Conservation (phyloP, 2,329 filamentous ascomycete genomes). For the Aspergillus japonicus region DNA sequence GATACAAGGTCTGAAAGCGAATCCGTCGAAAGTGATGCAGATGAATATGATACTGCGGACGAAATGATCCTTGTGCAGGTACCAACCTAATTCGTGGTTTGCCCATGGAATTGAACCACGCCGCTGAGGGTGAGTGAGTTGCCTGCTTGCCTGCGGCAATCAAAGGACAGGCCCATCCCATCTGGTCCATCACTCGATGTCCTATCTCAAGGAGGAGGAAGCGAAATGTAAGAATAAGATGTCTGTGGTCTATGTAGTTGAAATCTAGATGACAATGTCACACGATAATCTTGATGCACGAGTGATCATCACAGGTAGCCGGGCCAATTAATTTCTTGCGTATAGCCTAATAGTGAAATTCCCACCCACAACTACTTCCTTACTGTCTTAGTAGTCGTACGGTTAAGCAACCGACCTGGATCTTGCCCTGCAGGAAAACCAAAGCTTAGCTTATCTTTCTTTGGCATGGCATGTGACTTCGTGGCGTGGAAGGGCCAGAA, state of each 20-base stretch:
- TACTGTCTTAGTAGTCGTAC: too few relatives aligned
- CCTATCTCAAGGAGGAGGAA: background rate
- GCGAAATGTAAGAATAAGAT: background rate
- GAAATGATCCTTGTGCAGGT: slow-evolving; percentile 10
- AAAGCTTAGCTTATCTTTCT: too few relatives aligned
- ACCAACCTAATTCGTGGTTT: background rate
- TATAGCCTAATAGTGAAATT: too few relatives aligned
- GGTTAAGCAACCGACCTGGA: too few relatives aligned
- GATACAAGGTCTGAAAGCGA: background rate
- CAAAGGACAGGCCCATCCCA: background rate
- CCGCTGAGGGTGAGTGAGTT: too few relatives aligned
- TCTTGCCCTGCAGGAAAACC: too few relatives aligned
- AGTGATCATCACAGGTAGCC: too few relatives aligned
- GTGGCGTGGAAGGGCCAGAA: background rate
- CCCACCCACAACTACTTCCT: too few relatives aligned
- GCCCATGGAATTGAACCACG: too few relatives aligned
- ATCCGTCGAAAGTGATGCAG: background rate
- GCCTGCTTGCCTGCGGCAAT: background rate
- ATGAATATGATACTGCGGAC: slow-evolving; percentile 1
- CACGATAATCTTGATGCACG: background rate
- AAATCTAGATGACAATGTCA: background rate
- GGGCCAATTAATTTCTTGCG: too few relatives aligned
- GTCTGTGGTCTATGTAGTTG: background rate
- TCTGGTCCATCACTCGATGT: background rate
- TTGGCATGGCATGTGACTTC: background rate